A percentile compares a stretch with the other conserved stretches of the same genome.
Evolutionary conservation across 257 asterid genomes (phyloP).

Genomic region (Coffea eugenioides): DNA sequence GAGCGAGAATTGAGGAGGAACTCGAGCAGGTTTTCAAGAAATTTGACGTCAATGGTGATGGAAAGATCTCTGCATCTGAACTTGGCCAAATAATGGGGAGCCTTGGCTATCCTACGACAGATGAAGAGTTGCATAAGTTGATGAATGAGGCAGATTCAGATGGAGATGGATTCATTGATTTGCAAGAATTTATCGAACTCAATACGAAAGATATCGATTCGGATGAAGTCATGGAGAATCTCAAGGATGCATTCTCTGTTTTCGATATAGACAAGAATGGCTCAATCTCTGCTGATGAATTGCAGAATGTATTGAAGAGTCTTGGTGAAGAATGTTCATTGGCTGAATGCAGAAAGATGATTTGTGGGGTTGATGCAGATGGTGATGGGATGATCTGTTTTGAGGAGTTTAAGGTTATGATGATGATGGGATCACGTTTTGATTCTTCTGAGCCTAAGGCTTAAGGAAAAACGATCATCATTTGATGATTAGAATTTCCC

Average conservation of each 20-base stretch:
- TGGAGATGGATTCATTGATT: conserved; percentile 82
- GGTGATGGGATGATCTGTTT: conserved; percentile 75
- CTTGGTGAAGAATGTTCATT: conserved; percentile 79
- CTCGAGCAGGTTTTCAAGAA: conserved; percentile 73
- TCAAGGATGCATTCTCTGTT: conserved; percentile 68
- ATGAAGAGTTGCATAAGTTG: conserved; percentile 58
- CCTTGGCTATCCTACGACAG: conserved; percentile 55
- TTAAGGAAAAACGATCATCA: neutral
- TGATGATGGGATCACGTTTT: conserved; percentile 60
- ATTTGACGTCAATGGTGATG: conserved; percentile 84
- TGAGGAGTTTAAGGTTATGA: conserved; percentile 89
- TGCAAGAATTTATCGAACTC: conserved; percentile 67
- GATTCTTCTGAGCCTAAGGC: conserved; percentile 25
- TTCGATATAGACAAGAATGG: conserved; percentile 77
- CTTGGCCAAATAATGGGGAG: conserved; percentile 71
- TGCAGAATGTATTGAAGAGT: conserved; percentile 61
- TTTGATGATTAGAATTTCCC: neutral
- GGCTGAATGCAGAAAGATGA: conserved; percentile 78
- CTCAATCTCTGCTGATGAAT: conserved; percentile 60
- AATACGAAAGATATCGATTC: conserved; percentile 62
- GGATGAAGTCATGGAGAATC: conserved; percentile 55
- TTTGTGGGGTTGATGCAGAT: conserved; percentile 69
- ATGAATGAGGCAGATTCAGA: conserved; percentile 77
- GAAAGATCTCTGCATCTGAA: conserved; percentile 63
- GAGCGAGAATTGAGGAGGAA: conserved; percentile 63